phyloP scores from a whole-genome alignment of 2,329 filamentous ascomycete species.

The Achaetomium macrosporum region DNA sequence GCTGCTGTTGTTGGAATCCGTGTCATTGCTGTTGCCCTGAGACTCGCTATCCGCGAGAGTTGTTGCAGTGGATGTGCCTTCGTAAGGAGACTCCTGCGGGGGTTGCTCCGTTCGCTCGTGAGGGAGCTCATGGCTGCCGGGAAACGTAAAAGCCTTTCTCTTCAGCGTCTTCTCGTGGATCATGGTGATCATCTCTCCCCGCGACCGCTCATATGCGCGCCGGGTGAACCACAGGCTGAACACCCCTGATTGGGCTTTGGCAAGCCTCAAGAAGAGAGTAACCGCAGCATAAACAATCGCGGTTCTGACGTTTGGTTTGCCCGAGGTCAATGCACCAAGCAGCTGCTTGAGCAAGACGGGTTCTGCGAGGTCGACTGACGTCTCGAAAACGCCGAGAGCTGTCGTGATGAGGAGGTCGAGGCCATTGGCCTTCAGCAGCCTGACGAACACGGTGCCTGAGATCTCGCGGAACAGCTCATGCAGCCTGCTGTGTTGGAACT shows the following conservation, averaged over 20 bases:
- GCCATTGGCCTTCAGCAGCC: slow-evolving; percentile 70
- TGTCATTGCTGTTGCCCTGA: slow-evolving; percentile 4
- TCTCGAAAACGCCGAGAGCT: slow-evolving; percentile 57
- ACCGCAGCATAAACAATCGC: slow-evolving; percentile 61
- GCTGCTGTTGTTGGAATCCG: background rate
- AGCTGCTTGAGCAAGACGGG: slow-evolving; percentile 69
- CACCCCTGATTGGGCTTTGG: slow-evolving; percentile 59
- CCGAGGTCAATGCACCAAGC: slow-evolving; percentile 58
- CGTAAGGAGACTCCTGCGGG: background rate
- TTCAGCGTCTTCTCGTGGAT: slow-evolving; percentile 72
- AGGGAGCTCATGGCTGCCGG: slow-evolving; percentile 20
- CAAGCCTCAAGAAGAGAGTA: slow-evolving; percentile 54
- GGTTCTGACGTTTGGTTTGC: slow-evolving; percentile 43
- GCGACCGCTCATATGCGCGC: slow-evolving; percentile 73
- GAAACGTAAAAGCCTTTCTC: slow-evolving; percentile 50
- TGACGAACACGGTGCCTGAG: slow-evolving; percentile 62
- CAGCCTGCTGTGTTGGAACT: slow-evolving; percentile 74
- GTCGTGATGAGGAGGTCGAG: slow-evolving; percentile 69
- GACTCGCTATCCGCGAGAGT: slow-evolving; percentile 21
- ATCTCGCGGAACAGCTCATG: slow-evolving; percentile 70
- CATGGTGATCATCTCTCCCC: slow-evolving; percentile 82
- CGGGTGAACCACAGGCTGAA: slow-evolving; percentile 77
- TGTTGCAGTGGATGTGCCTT: slow-evolving; percentile 16
- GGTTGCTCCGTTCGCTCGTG: background rate
- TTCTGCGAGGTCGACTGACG: slow-evolving; percentile 48